Base-by-base conservation (phyloP, 1,139 yeast genomes). In the Taiozyma sp. region DNA sequence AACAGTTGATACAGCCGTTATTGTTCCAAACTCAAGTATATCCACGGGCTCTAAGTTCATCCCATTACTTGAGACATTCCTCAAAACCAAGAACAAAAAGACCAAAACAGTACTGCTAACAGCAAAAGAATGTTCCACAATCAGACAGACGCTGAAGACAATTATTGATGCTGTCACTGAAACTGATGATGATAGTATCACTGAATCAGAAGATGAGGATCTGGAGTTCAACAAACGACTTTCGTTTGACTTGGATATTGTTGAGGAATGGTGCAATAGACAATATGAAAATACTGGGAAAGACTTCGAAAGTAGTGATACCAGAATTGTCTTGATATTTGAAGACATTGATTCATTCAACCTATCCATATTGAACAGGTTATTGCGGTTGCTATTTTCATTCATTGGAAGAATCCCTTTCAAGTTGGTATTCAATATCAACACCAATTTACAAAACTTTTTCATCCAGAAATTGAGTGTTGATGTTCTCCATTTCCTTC, bases 1-100 rank as follows among this genome's bases (percentile, higher is more conserved):
- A 0, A 13, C 10, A 5, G 36, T 58, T 3, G 64, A 62, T 23
- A 70, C 78, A 3, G 81, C 77, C 1, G 69, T 80, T 50, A 64
- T 83, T 6, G 75, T 74, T 53, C 69, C 83, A 49, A 80, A 84
- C 16, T 73, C 87, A 16, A 81, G 81, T 59, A 75, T 78, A 9
- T 79, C 86, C n/a, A 79, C 81, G 53, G 82, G 81, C 58, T 64
- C 73, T 14, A 66, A 79, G 32, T 73, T 81, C 23, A 61, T 80
- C 28, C 67, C 69, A 13, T 80, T 79, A 40, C 23, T 59, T 30
- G 48, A 74, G 70, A 55, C 57, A 66, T 38, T 65, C 75, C 0
- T 60, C 70, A 23, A 63, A 72, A 38, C 75, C 67, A 46, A 65
- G 24, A 66, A 65, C 29, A 66, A 70, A 9, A 45, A 47, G 22